phyloP scores from a whole-genome alignment of 2,329 filamentous ascomycete genomes.

The Fusarium annulatum region DNA sequence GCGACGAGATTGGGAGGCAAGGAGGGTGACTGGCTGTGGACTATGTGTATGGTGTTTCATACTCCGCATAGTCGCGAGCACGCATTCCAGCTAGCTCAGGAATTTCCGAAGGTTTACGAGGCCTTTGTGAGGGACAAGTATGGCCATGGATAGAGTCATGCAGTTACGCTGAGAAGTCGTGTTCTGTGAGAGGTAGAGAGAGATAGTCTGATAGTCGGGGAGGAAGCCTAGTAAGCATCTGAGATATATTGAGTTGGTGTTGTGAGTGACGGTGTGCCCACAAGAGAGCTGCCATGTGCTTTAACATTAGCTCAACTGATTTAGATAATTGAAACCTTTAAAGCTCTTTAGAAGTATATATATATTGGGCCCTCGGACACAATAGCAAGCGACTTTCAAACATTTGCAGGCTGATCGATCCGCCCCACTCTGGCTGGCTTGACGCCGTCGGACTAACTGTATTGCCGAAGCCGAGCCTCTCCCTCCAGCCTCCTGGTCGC shows the following conservation, averaged over 20 bases:
- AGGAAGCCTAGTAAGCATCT: background rate
- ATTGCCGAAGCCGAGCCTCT: background rate
- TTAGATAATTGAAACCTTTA: no score
- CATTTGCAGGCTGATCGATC: background rate
- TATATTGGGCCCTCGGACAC: background rate
- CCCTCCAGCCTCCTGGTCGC: background rate
- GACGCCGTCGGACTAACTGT: background rate
- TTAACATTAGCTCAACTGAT: background rate
- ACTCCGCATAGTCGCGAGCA: background rate
- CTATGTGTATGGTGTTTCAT: background rate
- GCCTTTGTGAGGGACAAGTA: background rate
- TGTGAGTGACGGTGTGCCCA: background rate
- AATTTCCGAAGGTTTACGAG: background rate
- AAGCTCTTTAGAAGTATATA: no score
- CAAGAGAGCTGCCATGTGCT: accelerated
- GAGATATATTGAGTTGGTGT: background rate
- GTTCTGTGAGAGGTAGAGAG: background rate
- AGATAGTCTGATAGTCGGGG: background rate
- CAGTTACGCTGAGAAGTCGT: background rate
- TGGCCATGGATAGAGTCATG: background rate
- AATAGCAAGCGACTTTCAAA: no score
- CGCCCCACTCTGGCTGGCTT: background rate
- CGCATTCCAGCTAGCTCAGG: background rate
- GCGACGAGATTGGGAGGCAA: background rate
- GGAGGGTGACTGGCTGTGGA: background rate